These are phyloP conservation scores for Tetrahymena malaccensis DNA, from an alignment of 73 alveolate genomes.

Conservation along the genomic window DNA sequence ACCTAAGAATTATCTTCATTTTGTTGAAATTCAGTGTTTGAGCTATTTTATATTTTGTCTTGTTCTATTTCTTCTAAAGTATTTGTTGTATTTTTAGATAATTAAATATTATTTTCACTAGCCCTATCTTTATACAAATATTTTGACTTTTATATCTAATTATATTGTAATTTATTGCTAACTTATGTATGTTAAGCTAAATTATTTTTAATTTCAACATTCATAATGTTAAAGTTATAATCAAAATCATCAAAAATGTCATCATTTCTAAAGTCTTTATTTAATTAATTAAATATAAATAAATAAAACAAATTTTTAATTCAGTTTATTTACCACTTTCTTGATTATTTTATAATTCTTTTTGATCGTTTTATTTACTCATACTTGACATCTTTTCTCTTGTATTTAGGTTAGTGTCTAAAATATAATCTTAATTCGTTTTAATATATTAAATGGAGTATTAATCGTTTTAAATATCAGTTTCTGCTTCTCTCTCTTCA, in stretches of 20 bases:
- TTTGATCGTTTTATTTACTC: not conserved
- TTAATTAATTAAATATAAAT: not conserved
- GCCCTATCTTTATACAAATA: not conserved
- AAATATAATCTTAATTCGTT: not conserved
- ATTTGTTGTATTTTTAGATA: not conserved
- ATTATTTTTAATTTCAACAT: not conserved
- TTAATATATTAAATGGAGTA: no score
- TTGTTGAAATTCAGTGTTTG: not conserved
- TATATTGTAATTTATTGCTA: not conserved
- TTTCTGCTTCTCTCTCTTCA: not conserved
- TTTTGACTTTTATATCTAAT: no score
- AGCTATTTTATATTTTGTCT: not conserved
- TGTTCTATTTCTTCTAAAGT: not conserved
- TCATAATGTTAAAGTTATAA: not conserved
- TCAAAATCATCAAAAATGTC: not conserved
- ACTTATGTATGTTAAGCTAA: not conserved
- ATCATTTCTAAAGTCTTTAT: not conserved
- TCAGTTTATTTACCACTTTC: not conserved
- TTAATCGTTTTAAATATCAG: not conserved
- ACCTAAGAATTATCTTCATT: not conserved
- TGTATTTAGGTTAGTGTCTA: not conserved
- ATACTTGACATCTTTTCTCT: not conserved
- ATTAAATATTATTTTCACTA: not conserved
- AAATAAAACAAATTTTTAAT: not conserved
- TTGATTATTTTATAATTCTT: not conserved